phyloP scores from a whole-genome alignment of 164 flowering plant species.

The Tetracentron sinense region DNA sequence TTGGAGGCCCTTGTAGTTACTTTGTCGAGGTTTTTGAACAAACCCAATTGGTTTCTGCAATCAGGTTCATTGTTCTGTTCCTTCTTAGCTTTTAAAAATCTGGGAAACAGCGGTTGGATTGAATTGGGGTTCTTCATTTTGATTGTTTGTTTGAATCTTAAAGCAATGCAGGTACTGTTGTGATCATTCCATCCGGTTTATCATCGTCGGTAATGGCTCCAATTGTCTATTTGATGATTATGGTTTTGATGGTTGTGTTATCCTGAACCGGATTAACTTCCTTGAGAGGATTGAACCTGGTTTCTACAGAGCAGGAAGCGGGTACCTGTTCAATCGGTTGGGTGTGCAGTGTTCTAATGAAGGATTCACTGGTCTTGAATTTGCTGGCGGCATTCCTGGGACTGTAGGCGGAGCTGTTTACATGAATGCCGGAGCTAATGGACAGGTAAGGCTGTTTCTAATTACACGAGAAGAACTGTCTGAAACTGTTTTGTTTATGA shows the following conservation, averaged over 20 bases:
- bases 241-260: slow-evolving; percentile 51
- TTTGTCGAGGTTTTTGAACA: slow-evolving; percentile 29
- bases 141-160: background rate
- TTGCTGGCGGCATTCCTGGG: slow-evolving; percentile 53
- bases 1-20: slow-evolving; percentile 41
- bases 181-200: slow-evolving; percentile 26
- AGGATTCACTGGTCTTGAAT: slow-evolving; percentile 49
- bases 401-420: slow-evolving; percentile 48
- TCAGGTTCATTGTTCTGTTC: slow-evolving; percentile 22
- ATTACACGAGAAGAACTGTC: background rate
- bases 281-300: slow-evolving; percentile 40
- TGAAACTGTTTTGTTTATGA: background rate
- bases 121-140: background rate
- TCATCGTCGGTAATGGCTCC: slow-evolving; percentile 50
- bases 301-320: slow-evolving; percentile 41
- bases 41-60: slow-evolving; percentile 32
- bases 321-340: slow-evolving; percentile 39
- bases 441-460: slow-evolving; percentile 27
- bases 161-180: slow-evolving; percentile 26
- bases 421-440: slow-evolving; percentile 59
- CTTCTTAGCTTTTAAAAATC: background rate
- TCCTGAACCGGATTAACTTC: slow-evolving; percentile 35
- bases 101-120: background rate
- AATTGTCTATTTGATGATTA: slow-evolving; percentile 51
- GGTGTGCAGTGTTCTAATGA: slow-evolving; percentile 35